These are phyloP conservation scores for Astrephomene gubernaculifera DNA, from an alignment of 139 green algal species.

Conservation along the genomic window DNA sequence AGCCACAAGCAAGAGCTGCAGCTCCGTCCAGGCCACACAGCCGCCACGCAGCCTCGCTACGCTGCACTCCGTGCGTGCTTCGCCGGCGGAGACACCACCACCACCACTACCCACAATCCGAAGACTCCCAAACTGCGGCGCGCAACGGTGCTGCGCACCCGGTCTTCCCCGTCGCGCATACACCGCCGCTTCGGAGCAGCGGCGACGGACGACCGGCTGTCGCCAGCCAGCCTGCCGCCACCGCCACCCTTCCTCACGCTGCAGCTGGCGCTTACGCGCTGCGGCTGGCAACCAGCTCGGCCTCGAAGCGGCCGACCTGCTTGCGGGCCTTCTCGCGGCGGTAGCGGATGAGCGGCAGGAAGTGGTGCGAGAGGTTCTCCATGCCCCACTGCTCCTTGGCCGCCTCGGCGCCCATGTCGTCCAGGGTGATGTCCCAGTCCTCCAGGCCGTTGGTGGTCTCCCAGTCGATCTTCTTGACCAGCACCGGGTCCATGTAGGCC, in stretches of 20 bases:
- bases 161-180: too few relatives aligned
- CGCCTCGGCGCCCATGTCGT: constrained; percentile 60
- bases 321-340: constrained; percentile 49
- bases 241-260: background rate
- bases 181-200: too few relatives aligned
- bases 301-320: constrained; percentile 28
- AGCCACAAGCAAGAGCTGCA: too few relatives aligned
- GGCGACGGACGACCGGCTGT: too few relatives aligned
- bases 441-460: constrained; percentile 72
- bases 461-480: constrained; percentile 78
- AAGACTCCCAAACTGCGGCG: too few relatives aligned
- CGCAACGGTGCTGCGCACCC: too few relatives aligned
- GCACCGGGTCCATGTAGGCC: constrained; percentile 76
- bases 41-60: too few relatives aligned
- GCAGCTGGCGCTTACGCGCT: background rate
- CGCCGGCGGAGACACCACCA: too few relatives aligned
- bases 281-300: constrained; percentile 34
- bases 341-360: constrained; percentile 74
- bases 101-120: too few relatives aligned
- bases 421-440: constrained; percentile 69
- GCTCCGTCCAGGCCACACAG: too few relatives aligned
- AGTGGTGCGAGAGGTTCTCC: constrained; percentile 72
- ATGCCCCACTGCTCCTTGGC: constrained; percentile 72
- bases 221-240: too few relatives aligned
- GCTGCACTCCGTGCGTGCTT: too few relatives aligned